Percentiles rank a stretch among this genome's conserved stretches.
Evolutionary conservation across 2,329 filamentous ascomycete genomes (phyloP).

Genomic region (Apiospora hydei): DNA sequence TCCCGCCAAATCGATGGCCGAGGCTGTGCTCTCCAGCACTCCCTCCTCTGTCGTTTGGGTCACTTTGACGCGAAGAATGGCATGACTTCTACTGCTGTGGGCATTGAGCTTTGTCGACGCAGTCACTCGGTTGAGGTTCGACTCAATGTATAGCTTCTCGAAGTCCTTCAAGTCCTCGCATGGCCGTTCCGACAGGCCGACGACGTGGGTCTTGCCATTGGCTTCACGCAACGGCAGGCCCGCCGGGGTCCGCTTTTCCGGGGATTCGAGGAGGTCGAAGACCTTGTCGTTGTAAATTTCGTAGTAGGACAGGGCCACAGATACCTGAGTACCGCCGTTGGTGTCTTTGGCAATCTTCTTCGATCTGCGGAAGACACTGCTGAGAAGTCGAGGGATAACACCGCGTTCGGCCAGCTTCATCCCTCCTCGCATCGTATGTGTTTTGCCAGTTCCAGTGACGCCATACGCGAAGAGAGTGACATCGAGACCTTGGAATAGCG

Average conservation of each 20-base stretch:
- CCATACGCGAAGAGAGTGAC: slow-evolving; percentile 93
- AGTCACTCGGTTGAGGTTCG: slow-evolving; percentile 88
- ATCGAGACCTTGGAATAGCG: slow-evolving; percentile 88
- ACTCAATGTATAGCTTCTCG: slow-evolving; percentile 87
- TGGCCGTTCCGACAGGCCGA: slow-evolving; percentile 81
- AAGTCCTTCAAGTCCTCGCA: slow-evolving; percentile 91
- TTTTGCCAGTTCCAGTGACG: slow-evolving; percentile 92
- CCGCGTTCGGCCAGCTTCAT: slow-evolving; percentile 85
- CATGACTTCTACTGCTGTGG: slow-evolving; percentile 88
- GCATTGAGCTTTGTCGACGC: slow-evolving; percentile 92
- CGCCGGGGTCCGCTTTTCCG: slow-evolving; percentile 82
- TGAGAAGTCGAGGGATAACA: slow-evolving; percentile 85
- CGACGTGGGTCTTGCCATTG: slow-evolving; percentile 85
- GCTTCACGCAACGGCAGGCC: slow-evolving; percentile 86
- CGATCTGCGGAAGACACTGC: slow-evolving; percentile 82
- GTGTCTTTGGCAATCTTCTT: slow-evolving; percentile 87
- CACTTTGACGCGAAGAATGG: slow-evolving; percentile 89
- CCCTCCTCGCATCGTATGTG: slow-evolving; percentile 93
- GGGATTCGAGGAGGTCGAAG: slow-evolving; percentile 86
- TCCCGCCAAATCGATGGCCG: slow-evolving; percentile 92
- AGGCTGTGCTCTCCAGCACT: slow-evolving; percentile 81
- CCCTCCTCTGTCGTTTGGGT: slow-evolving; percentile 75
- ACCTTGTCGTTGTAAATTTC: slow-evolving; percentile 98
- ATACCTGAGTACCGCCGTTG: slow-evolving; percentile 71
- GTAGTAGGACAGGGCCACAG: slow-evolving; percentile 86